Percentiles rank a stretch among this genome's conserved stretches.
These are phyloP conservation scores for Cercospora sp. DNA, from an alignment of 2,329 filamentous ascomycete genomes.

Conservation along the genomic window DNA sequence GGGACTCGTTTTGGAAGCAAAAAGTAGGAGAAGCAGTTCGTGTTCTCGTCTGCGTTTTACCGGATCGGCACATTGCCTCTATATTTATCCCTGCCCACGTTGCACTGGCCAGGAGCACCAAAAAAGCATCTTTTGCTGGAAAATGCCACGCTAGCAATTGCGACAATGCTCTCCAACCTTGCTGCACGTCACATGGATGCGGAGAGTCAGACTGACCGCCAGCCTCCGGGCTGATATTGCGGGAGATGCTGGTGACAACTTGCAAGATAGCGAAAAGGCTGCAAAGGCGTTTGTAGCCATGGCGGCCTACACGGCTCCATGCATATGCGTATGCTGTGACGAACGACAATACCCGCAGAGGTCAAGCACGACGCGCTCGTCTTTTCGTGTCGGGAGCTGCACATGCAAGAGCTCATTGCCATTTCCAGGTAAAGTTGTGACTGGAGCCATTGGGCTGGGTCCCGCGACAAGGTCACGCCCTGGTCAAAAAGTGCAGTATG, in stretches of 20 bases:
- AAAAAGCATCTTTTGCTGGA: not conserved
- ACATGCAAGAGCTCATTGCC: conserved; percentile 11
- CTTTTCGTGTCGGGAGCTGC: conserved; percentile 1
- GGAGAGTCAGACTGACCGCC: not conserved
- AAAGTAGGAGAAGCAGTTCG: not conserved
- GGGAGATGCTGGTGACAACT: not conserved
- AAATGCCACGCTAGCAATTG: conserved; percentile 2
- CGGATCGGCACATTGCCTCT: conserved; percentile 5
- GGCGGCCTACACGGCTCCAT: not conserved
- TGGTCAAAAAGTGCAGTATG: not conserved
- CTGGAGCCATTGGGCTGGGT: conserved; percentile 7
- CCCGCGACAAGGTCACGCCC: not conserved
- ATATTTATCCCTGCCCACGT: conserved; percentile 13
- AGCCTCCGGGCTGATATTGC: not conserved
- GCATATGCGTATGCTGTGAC: conserved; percentile 1
- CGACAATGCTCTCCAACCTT: conserved; percentile 2
- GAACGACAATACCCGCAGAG: not conserved
- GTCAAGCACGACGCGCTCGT: not conserved
- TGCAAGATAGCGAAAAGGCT: not conserved
- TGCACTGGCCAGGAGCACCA: not conserved
- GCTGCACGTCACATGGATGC: not conserved
- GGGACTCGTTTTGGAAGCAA: not conserved
- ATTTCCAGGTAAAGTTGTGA: conserved; percentile 6
- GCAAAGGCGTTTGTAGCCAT: not conserved
- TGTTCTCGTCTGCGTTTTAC: not conserved